These are phyloP conservation scores for Mayamaea pseudoterrestris DNA, from an alignment of 108 stramenopile genomes.

Conservation along the genomic window DNA sequence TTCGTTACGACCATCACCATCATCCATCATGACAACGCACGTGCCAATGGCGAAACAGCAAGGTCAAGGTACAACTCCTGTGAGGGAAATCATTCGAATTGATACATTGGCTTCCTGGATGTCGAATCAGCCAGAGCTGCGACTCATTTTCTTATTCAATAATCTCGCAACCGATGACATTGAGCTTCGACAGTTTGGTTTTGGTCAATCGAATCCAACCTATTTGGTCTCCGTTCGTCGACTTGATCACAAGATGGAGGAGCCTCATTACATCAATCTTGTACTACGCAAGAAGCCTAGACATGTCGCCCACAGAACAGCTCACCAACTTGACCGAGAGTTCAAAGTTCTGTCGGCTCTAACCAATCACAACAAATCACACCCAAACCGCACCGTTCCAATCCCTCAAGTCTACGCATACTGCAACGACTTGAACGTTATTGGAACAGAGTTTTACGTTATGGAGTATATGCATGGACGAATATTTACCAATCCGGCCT, in stretches of 20 bases:
- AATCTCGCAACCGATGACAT: conserved; percentile 6
- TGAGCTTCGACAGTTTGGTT: conserved; percentile 68
- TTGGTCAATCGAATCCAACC: conserved; percentile 96
- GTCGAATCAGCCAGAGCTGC: conserved; percentile 13
- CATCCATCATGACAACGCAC: too few relatives aligned
- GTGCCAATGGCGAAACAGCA: not conserved
- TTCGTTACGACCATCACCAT: too few relatives aligned
- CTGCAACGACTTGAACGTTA: conserved; percentile 59
- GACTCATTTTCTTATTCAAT: conserved; percentile 1
- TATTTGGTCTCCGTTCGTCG: conserved; percentile 53
- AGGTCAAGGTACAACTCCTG: conserved; percentile 48
- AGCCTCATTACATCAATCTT: conserved; percentile 6
- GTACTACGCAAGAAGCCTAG: conserved; percentile 82
- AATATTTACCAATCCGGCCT: conserved; percentile 82
- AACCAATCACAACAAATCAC: conserved; percentile 35
- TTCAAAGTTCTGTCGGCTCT: conserved; percentile 79
- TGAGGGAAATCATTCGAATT: conserved; percentile 43
- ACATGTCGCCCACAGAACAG: conserved; percentile 76
- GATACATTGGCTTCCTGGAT: conserved; percentile 40
- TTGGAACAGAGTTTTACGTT: conserved; percentile 94
- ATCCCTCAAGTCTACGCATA: conserved; percentile 71
- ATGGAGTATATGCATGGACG: conserved; percentile 91
- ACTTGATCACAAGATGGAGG: conserved; percentile 1
- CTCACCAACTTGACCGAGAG: conserved; percentile 94
- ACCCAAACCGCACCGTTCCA: conserved; percentile 43